A percentile compares a stretch with the other conserved stretches of the same genome.
Conservation (phyloP, 306 rosid species). For the Vigna hirtella region DNA sequence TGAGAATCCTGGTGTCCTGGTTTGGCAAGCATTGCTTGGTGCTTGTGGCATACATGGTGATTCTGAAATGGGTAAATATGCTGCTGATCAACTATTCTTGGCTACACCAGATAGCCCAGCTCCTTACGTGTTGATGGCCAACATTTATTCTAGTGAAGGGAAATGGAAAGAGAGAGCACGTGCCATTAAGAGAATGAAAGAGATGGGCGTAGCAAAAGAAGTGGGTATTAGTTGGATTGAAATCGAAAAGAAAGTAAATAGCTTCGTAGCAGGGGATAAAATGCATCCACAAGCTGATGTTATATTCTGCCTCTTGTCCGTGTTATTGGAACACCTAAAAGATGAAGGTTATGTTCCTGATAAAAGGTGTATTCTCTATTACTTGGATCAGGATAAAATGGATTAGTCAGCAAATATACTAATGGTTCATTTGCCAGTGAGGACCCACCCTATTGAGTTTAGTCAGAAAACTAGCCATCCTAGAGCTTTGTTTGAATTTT, state of each 20-base stretch:
- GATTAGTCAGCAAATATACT: slow-evolving; percentile 30
- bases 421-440: slow-evolving; percentile 15
- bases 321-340: slow-evolving; percentile 60
- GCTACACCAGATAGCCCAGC: slow-evolving; percentile 69
- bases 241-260: slow-evolving; percentile 69
- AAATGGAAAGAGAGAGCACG: slow-evolving; percentile 90
- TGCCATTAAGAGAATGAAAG: slow-evolving; percentile 80
- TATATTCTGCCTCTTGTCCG: slow-evolving; percentile 62
- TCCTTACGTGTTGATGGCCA: slow-evolving; percentile 81
- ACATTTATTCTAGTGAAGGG: slow-evolving; percentile 82
- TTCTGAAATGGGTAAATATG: slow-evolving; percentile 76
- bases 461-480: slow-evolving; percentile 5
- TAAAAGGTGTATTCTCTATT: slow-evolving; percentile 64
- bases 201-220: slow-evolving; percentile 74
- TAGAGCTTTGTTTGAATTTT: slow-evolving; percentile 22
- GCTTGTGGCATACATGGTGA: slow-evolving; percentile 82
- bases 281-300: slow-evolving; percentile 71
- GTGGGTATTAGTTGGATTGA: slow-evolving; percentile 87
- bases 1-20: slow-evolving; percentile 59
- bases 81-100: slow-evolving; percentile 65
- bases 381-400: slow-evolving; percentile 56
- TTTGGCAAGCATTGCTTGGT: slow-evolving; percentile 96
- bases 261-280: slow-evolving; percentile 81
- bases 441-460: slow-evolving; percentile 27
- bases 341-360: slow-evolving; percentile 89